These are phyloP conservation scores for Cystobasidium slooffiae DNA, from an alignment of 1,284 basidiomycete genomes.

Conservation along the genomic window DNA sequence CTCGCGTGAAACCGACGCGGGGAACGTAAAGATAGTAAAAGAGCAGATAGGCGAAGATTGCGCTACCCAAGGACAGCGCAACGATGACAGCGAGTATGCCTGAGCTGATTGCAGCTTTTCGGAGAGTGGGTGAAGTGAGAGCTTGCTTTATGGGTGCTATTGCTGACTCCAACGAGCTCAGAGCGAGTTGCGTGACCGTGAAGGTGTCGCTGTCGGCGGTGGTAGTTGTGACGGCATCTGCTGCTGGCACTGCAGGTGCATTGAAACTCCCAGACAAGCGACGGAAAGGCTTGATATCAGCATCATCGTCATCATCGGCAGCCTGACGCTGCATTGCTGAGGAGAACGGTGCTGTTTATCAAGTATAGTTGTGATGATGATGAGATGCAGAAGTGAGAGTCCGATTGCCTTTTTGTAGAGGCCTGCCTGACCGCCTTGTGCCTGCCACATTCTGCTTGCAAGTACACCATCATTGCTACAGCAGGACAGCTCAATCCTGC, in stretches of 20 bases:
- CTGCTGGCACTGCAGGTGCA: not conserved
- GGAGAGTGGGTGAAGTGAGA: conserved; percentile 22
- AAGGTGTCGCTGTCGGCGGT: not conserved
- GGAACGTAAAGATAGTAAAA: conserved; percentile 44
- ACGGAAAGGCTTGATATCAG: conserved; percentile 7
- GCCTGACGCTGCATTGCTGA: conserved; percentile 7
- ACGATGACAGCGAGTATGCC: conserved; percentile 27
- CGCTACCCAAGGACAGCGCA: conserved; percentile 16
- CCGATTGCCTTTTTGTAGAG: conserved; percentile 6
- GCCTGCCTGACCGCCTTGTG: not conserved
- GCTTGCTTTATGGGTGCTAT: conserved; percentile 12
- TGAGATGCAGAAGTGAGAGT: not conserved
- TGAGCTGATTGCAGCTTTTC: conserved; percentile 26
- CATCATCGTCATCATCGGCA: not conserved
- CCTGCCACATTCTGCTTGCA: not conserved
- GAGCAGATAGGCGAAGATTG: conserved; percentile 35
- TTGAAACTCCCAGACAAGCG: not conserved
- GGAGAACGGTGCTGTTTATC: not conserved
- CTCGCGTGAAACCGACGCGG: conserved; percentile 18
- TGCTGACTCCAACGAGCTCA: conserved; percentile 1
- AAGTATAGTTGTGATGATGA: not conserved
- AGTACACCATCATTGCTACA: not conserved
- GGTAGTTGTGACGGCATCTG: too few relatives aligned
- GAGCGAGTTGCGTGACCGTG: conserved; percentile 19
- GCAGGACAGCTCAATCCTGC: not conserved